Percentiles rank a stretch among this genome's conserved stretches.
Evolutionary conservation across 305 asterid species (phyloP).

Genomic region (Fraxinus dipetala): DNA sequence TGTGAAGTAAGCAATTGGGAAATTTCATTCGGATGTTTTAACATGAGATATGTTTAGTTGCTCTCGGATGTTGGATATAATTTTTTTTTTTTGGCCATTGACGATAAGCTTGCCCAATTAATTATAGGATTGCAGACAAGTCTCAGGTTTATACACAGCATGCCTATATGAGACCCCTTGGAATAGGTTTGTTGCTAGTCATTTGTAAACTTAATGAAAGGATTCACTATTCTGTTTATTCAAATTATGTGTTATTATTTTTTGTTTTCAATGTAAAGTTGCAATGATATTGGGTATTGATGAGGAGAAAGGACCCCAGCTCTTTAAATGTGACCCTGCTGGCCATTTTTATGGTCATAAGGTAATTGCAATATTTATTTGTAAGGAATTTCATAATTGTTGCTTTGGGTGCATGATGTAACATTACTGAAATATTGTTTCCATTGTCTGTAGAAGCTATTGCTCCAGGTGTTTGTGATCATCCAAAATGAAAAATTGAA

Average conservation of each 20-base stretch:
- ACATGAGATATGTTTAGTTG: not conserved
- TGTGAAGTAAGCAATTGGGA: not conserved
- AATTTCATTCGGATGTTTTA: not conserved
- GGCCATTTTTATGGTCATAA: constrained; percentile 98
- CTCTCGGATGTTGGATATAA: not conserved
- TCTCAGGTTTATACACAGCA: constrained; percentile 99
- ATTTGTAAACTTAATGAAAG: constrained; percentile 5
- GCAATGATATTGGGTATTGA: constrained; percentile 94
- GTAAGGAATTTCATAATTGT: not conserved
- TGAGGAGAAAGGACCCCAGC: constrained; percentile 93
- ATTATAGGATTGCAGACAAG: constrained; percentile 94
- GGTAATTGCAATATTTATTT: constrained; percentile 37
- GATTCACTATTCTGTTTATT: not conserved
- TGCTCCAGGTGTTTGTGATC: not conserved
- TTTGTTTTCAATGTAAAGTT: constrained; percentile 41
- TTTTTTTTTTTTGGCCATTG: not conserved
- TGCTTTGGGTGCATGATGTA: not conserved
- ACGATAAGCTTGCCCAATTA: constrained; percentile 9
- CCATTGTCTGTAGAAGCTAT: not conserved
- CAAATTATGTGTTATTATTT: constrained; percentile 3
- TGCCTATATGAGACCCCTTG: constrained; percentile 99
- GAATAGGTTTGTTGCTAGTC: constrained; percentile 67
- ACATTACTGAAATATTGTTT: not conserved
- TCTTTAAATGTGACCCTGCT: constrained; percentile 98
- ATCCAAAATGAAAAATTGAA: not conserved